Evolutionary conservation across 345 rosid species (phyloP).

Genomic region (Passiflora organensis): DNA sequence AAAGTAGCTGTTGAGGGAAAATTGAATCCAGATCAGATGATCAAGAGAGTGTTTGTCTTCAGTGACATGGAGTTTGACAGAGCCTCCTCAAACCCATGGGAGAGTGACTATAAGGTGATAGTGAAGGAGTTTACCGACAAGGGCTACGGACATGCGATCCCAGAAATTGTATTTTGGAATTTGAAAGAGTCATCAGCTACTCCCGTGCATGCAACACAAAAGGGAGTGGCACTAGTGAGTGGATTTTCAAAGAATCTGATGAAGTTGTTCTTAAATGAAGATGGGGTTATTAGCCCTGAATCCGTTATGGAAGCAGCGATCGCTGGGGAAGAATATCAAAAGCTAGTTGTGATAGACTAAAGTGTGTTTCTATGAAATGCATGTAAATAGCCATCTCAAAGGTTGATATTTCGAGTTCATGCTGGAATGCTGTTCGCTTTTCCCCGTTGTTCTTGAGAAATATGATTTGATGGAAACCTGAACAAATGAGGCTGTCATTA

Average conservation of each 20-base stretch:
- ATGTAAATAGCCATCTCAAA: no score
- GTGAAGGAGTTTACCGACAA: slow-evolving; percentile 34
- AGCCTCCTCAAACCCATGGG: slow-evolving; percentile 42
- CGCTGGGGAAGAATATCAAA: slow-evolving; percentile 35
- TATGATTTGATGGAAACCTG: no score
- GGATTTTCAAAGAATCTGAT: slow-evolving; percentile 62
- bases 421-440: no score
- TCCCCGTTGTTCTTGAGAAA: no score
- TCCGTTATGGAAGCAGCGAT: slow-evolving; percentile 42
- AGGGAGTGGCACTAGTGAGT: slow-evolving; percentile 57
- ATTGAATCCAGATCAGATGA: slow-evolving; percentile 46
- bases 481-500: no score
- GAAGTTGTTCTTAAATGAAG: slow-evolving; percentile 42
- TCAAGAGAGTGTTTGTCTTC: slow-evolving; percentile 54
- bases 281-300: slow-evolving; percentile 34
- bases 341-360: slow-evolving; percentile 39
- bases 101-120: slow-evolving; percentile 43
- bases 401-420: no score
- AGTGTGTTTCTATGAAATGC: no score
- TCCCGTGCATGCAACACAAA: slow-evolving; percentile 34
- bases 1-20: slow-evolving; percentile 41
- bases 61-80: slow-evolving; percentile 70
- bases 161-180: slow-evolving; percentile 66
- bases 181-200: slow-evolving; percentile 45
- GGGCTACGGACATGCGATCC: slow-evolving; percentile 46